These are phyloP conservation scores for Paraconiothyrium sp. DNA, from an alignment of 2,329 filamentous ascomycete species.

Conservation along the genomic window DNA sequence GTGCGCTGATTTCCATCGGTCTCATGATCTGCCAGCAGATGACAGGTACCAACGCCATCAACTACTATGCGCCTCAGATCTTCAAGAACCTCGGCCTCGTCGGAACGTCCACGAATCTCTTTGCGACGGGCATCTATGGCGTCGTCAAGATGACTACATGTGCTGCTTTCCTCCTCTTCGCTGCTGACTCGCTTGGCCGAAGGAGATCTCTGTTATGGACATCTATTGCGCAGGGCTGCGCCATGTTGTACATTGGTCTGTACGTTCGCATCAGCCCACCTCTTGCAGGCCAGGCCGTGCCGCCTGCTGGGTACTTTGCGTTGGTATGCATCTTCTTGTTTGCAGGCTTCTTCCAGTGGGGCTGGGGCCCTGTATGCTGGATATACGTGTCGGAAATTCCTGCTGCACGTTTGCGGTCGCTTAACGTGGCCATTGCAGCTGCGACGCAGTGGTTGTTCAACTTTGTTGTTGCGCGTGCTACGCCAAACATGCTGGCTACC, in stretches of 20 bases:
- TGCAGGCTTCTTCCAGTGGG: constrained; percentile 69
- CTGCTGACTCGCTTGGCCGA: constrained; percentile 75
- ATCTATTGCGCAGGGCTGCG: constrained; percentile 67
- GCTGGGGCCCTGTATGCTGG: constrained; percentile 77
- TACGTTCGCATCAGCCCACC: constrained; percentile 73
- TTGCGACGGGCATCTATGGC: constrained; percentile 78
- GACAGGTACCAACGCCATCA: constrained; percentile 64
- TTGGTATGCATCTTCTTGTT: constrained; percentile 78
- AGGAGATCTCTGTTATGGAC: constrained; percentile 71
- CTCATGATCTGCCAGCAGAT: constrained; percentile 76
- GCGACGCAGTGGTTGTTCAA: constrained; percentile 80
- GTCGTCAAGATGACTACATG: constrained; percentile 74
- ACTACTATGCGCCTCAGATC: constrained; percentile 76
- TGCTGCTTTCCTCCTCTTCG: constrained; percentile 71
- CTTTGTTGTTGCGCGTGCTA: constrained; percentile 74
- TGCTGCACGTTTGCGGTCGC: constrained; percentile 69
- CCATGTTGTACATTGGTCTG: constrained; percentile 77
- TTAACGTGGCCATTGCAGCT: constrained; percentile 74
- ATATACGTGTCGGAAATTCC: constrained; percentile 77
- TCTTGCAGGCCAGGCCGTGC: constrained; percentile 62
- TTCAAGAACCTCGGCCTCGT: constrained; percentile 72
- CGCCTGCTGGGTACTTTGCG: constrained; percentile 74
- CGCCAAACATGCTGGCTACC: constrained; percentile 72
- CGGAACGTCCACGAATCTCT: constrained; percentile 67
- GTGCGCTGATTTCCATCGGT: constrained; percentile 71